These are phyloP conservation scores for Hortaea sp. DNA, from an alignment of 2,329 filamentous ascomycete genomes.

Conservation along the genomic window DNA sequence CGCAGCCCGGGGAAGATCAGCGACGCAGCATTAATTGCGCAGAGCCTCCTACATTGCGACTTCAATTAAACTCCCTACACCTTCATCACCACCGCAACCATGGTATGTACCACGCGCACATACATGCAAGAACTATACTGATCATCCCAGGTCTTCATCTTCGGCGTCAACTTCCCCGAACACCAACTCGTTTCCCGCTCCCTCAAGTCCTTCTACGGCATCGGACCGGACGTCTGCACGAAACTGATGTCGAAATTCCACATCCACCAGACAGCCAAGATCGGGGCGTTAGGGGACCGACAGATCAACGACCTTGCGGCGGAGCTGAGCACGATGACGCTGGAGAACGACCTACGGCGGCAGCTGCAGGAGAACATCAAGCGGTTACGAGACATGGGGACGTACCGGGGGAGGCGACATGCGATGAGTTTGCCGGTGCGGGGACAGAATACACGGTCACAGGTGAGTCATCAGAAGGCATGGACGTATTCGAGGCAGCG, in stretches of 20 bases:
- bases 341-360: conserved; percentile 78
- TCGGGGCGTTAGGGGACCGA: conserved; percentile 64
- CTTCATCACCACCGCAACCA: not conserved
- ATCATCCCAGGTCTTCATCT: conserved; percentile 48
- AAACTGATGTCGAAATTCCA: conserved; percentile 79
- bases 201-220: conserved; percentile 76
- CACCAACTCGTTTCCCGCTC: conserved; percentile 58
- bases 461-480: conserved; percentile 36
- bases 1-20: not conserved
- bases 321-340: conserved; percentile 81
- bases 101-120: not conserved
- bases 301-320: conserved; percentile 74
- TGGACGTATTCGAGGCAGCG: not conserved
- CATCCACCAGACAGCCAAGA: conserved; percentile 72
- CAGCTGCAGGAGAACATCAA: conserved; percentile 75
- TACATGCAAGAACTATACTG: not conserved
- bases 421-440: conserved; percentile 86
- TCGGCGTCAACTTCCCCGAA: conserved; percentile 80
- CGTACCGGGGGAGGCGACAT: conserved; percentile 80
- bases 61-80: not conserved
- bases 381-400: conserved; percentile 80
- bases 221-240: conserved; percentile 59
- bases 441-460: conserved; percentile 78
- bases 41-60: not conserved
- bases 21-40: not conserved